Conservation (phyloP, 345 rosid genomes). For the Excoecaria cochinchinensis region DNA sequence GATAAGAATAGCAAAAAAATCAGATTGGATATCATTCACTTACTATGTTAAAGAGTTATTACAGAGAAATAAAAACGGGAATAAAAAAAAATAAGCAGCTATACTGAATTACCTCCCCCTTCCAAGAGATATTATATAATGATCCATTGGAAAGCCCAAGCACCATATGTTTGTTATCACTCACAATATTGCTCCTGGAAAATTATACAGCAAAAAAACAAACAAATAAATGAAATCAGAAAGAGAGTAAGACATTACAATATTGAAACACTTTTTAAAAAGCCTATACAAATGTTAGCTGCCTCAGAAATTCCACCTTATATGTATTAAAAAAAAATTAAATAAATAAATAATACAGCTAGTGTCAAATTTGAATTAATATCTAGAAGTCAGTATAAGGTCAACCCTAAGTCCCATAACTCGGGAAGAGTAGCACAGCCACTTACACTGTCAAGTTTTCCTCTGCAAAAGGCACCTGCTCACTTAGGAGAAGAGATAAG, state of each 20-base stretch:
- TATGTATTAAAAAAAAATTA: background rate
- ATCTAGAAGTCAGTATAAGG: background rate
- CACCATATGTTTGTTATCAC: slow-evolving; percentile 51
- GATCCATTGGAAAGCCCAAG: slow-evolving; percentile 90
- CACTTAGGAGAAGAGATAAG: slow-evolving; percentile 65
- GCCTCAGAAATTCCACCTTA: background rate
- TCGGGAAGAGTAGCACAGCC: slow-evolving; percentile 2
- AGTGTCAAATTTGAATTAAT: background rate
- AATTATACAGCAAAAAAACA: slow-evolving; percentile 15
- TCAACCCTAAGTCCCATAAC: background rate
- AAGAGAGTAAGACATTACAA: background rate
- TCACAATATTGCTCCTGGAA: slow-evolving; percentile 85
- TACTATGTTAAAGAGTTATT: slow-evolving; percentile 3
- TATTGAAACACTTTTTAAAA: background rate
- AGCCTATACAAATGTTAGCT: background rate
- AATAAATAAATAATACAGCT: background rate
- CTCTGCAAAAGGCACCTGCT: slow-evolving; percentile 80
- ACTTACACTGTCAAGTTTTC: slow-evolving; percentile 77
- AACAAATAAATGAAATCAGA: slow-evolving; percentile 3
- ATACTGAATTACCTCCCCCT: slow-evolving; percentile 74
- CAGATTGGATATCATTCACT: slow-evolving; percentile 1
- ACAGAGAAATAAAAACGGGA: background rate
- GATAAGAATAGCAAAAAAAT: slow-evolving; percentile 13
- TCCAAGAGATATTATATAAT: slow-evolving; percentile 85
- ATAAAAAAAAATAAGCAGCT: background rate